phyloP scores from a whole-genome alignment of 2,329 filamentous ascomycete species.

The Emmonsia crescens region DNA sequence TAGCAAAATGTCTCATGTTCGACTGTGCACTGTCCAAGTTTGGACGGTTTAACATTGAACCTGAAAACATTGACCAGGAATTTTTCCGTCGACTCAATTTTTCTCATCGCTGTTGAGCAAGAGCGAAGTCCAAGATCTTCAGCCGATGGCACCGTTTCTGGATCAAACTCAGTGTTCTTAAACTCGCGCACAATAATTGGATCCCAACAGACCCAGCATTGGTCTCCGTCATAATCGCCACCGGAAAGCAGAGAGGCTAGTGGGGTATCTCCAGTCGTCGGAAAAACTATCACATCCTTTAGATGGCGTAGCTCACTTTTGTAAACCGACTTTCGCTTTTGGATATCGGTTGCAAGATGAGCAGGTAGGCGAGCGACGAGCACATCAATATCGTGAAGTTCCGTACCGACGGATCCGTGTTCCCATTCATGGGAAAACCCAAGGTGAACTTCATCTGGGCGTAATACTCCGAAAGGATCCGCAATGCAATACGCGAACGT shows the following conservation, averaged over 20 bases:
- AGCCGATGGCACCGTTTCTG: conserved; percentile 23
- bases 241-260: conserved; percentile 51
- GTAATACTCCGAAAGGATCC: conserved; percentile 42
- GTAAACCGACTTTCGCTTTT: conserved; percentile 41
- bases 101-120: conserved; percentile 30
- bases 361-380: conserved; percentile 49
- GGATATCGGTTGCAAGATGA: conserved; percentile 48
- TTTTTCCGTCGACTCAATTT: conserved; percentile 28
- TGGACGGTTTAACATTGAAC: conserved; percentile 37
- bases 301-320: conserved; percentile 43
- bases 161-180: conserved; percentile 39
- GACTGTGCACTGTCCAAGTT: conserved; percentile 43
- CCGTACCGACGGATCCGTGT: conserved; percentile 30
- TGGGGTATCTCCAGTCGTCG: conserved; percentile 41
- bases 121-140: conserved; percentile 40
- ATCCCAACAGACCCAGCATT: conserved; percentile 52
- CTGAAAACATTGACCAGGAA: conserved; percentile 37
- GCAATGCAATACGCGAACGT: conserved; percentile 47
- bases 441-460: conserved; percentile 46
- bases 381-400: conserved; percentile 40
- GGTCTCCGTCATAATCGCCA: conserved; percentile 56
- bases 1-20: conserved; percentile 44
- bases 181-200: conserved; percentile 41
- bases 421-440: conserved; percentile 42
- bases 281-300: conserved; percentile 48